Evolutionary conservation across 2,329 filamentous ascomycete genomes (phyloP).

Genomic region (Podosphaera fusca): DNA sequence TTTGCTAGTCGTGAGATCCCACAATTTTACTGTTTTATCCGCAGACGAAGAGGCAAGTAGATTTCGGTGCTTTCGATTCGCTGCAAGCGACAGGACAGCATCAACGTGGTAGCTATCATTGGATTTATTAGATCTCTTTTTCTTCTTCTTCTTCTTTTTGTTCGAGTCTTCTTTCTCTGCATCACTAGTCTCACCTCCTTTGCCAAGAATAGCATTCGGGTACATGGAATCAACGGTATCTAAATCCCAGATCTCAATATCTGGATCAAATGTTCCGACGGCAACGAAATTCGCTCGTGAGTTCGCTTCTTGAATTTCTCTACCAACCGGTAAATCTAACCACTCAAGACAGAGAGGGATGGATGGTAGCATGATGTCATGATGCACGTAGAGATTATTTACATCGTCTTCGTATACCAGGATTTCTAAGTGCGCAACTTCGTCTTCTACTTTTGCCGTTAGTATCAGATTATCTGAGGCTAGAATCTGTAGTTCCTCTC

Average conservation of each 20-base stretch:
- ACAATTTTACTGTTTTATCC: conserved; percentile 92
- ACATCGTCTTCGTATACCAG: conserved; percentile 91
- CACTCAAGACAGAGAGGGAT: conserved; percentile 92
- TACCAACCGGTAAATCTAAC: conserved; percentile 77
- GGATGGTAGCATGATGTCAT: conserved; percentile 96
- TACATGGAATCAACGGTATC: conserved; percentile 97
- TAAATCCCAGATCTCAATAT: conserved; percentile 96
- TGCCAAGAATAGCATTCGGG: conserved; percentile 82
- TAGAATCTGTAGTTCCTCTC: conserved; percentile 81
- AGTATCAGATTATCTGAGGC: conserved; percentile 82
- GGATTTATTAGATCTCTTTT: conserved; percentile 69
- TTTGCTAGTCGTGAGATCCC: conserved; percentile 80
- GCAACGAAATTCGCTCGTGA: conserved; percentile 75
- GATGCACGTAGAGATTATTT: conserved; percentile 96
- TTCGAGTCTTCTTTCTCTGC: conserved; percentile 26
- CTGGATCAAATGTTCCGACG: conserved; percentile 89
- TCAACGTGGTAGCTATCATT: conserved; percentile 91
- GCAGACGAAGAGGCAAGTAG: conserved; percentile 85
- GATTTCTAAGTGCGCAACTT: conserved; percentile 86
- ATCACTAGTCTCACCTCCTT: conserved; percentile 28
- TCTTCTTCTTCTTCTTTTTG: conserved; percentile 54
- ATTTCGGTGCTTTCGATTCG: conserved; percentile 84
- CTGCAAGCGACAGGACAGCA: conserved; percentile 71
- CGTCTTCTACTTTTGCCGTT: conserved; percentile 85
- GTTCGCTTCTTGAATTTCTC: conserved; percentile 35